Conservation (phyloP, 169 alveolate species). For the Blepharisma undulans region DNA sequence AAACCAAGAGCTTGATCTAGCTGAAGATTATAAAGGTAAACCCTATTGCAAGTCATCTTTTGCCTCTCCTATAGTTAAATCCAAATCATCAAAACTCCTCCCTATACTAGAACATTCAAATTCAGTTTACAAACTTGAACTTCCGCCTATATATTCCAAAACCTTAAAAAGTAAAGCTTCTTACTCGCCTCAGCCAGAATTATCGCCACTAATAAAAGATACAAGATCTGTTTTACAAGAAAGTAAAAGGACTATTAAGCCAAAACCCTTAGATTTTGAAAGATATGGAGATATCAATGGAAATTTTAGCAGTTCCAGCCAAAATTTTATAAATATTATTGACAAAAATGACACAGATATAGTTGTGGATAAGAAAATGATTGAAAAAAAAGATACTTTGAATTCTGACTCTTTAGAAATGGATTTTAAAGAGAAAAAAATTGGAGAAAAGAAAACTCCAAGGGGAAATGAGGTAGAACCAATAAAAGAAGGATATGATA, state of each 20-base stretch:
- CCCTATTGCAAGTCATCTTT: neutral
- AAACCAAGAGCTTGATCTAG: neutral
- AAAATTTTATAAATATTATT: too few relatives aligned
- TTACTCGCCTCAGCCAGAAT: neutral
- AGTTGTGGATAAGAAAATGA: neutral
- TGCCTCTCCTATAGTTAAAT: neutral
- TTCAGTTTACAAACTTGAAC: neutral
- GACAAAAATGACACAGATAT: neutral
- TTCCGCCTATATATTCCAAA: neutral
- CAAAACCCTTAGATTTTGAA: neutral
- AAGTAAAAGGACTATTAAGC: neutral
- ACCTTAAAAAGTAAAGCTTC: neutral
- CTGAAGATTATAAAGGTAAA: neutral
- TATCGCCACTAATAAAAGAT: neutral
- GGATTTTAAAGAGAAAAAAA: neutral
- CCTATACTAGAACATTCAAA: neutral
- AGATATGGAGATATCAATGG: neutral
- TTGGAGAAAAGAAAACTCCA: neutral
- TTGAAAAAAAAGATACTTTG: neutral
- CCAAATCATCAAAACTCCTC: neutral
- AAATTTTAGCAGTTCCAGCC: neutral
- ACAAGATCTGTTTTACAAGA: neutral
- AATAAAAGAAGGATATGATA: neutral
- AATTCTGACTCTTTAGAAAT: neutral
- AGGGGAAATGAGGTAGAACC: neutral